Conservation (phyloP, 129 eudicot species). For the Cynara cardunculus region DNA sequence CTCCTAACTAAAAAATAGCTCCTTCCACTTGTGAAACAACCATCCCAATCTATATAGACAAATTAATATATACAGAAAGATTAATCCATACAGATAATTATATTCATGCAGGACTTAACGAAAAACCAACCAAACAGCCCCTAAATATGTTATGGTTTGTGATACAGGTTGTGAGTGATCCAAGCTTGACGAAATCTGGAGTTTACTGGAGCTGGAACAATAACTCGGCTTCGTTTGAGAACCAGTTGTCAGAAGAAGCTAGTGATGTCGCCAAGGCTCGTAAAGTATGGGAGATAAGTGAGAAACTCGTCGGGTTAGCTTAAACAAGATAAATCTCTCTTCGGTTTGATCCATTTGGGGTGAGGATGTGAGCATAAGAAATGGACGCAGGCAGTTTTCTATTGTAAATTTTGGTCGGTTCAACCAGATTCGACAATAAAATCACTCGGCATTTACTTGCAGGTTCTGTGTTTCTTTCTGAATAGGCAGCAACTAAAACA, state of each 20-base stretch:
- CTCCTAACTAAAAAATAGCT: too few species aligned
- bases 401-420: conserved; percentile 30
- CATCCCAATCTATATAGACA: too few species aligned
- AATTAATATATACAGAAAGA: too few species aligned
- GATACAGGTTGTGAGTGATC: conserved; percentile 85
- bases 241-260: conserved; percentile 88
- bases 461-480: not conserved
- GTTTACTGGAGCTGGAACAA: conserved; percentile 99
- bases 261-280: conserved; percentile 79
- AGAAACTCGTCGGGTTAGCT: conserved; percentile 87
- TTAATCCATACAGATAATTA: too few species aligned
- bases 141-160: not conserved
- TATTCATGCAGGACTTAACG: too few species aligned
- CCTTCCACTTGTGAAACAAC: too few species aligned
- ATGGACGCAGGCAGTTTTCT: conserved; percentile 25
- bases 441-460: conserved; percentile 14
- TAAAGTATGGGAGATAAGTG: conserved; percentile 87
- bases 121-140: too few species aligned
- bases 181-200: conserved; percentile 92
- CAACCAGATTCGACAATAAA: conserved; percentile 27
- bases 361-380: conserved; percentile 33
- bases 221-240: conserved; percentile 84
- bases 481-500: conserved; percentile 1
- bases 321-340: conserved; percentile 11
- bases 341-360: conserved; percentile 8